Conservation (phyloP, 2,329 filamentous ascomycete genomes). For the Fusarium euwallaceae region DNA sequence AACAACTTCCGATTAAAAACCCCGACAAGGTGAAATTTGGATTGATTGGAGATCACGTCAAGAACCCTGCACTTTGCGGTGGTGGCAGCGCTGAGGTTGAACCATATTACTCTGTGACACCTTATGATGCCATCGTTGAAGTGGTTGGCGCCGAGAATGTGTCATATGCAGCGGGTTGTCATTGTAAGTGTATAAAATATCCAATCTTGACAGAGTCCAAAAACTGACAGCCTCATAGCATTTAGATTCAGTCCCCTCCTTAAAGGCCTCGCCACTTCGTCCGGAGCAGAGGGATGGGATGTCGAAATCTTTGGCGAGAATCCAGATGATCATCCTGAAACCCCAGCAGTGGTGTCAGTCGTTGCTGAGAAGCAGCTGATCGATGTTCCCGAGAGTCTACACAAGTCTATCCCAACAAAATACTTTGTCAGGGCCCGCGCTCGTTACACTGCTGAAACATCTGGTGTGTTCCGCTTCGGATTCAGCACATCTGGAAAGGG, state of each 20-base stretch:
- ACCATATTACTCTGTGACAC: slow-evolving; percentile 51
- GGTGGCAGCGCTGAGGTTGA: slow-evolving; percentile 53
- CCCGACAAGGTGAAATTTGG: slow-evolving; percentile 50
- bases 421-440: slow-evolving; percentile 32
- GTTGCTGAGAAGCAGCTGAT: slow-evolving; percentile 36
- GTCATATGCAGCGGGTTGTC: slow-evolving; percentile 35
- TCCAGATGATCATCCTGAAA: not conserved
- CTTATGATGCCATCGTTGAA: slow-evolving; percentile 50
- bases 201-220: accelerated
- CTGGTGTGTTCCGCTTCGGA: slow-evolving; percentile 43
- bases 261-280: slow-evolving; percentile 20
- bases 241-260: slow-evolving; percentile 36
- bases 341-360: slow-evolving; percentile 4
- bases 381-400: slow-evolving; percentile 35
- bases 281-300: slow-evolving; percentile 22
- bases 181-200: slow-evolving; percentile 18
- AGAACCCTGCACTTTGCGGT: slow-evolving; percentile 50
- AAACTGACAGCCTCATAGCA: not conserved
- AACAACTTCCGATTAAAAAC: slow-evolving; percentile 26
- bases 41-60: slow-evolving; percentile 56
- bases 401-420: slow-evolving; percentile 27
- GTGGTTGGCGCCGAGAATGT: slow-evolving; percentile 36
- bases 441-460: slow-evolving; percentile 13
- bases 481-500: slow-evolving; percentile 53
- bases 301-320: slow-evolving; percentile 34